Base-by-base conservation (phyloP, 2,329 filamentous ascomycete genomes). In the Aspergillus fischeri region DNA sequence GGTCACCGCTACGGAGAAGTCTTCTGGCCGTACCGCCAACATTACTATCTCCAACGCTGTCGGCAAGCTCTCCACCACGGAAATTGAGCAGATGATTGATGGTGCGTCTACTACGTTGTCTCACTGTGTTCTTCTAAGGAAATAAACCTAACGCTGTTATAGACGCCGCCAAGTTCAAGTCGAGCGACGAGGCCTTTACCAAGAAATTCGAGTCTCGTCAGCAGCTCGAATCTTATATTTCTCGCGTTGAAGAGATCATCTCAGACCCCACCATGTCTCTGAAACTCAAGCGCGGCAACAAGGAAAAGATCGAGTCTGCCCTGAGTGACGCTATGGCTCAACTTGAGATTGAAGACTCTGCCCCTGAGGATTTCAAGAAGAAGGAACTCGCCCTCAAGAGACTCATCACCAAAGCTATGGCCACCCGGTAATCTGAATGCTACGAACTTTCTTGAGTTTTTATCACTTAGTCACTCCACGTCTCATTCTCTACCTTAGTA, bases 31-130 rank as follows among this genome's bases (percentile, higher is more conserved):
- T 77, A 94, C 85, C 74, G 94, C 94, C 80, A 99, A 99, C 87
- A 99, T 99, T 79, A 99, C 94, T 77, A 99, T 99, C 81, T 91
- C 91, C 80, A 99, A 99, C 87, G 96, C 94, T 59, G 93, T 99
- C 72, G 94, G 94, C 78, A 99, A 99, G 85, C 91, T 99, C 67
- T 96, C 92, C 63, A 90, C 88, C 54, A 80, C 81, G 62, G 94
- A 99, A 82, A 99, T 99, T 66, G 94, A 99, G 84, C 92, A 86
- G 83, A 97, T 97, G 93, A 91, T 99, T 77, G 89, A 82, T 77
- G 90, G 85, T 87, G 80, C 74, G 81, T 73, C 4, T 24, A 21
- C 11, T 4, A 10, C 32, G 2, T 51, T 32, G 1, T 25, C 25
- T 4, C 5, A 2, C 29, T 32, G 29, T 32, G 32, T 51, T 10